These are phyloP conservation scores for Beauveria sp. DNA, from an alignment of 2,329 filamentous ascomycete genomes.

Conservation along the genomic window DNA sequence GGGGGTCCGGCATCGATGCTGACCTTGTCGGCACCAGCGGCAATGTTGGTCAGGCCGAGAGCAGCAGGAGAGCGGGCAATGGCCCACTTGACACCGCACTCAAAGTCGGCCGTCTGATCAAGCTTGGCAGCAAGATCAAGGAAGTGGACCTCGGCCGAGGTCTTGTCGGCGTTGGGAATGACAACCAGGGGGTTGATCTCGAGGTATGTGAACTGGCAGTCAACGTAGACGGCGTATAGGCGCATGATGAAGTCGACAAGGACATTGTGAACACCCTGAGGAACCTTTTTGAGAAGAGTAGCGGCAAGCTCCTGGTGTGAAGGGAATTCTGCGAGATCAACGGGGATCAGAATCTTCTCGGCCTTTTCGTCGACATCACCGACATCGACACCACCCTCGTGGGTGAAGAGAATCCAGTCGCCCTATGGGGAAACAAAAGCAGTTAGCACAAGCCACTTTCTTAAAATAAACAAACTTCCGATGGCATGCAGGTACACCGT, in stretches of 20 bases:
- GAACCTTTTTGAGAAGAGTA: slow-evolving; percentile 83
- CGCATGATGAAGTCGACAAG: slow-evolving; percentile 98
- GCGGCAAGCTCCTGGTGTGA: slow-evolving; percentile 90
- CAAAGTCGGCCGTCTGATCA: slow-evolving; percentile 98
- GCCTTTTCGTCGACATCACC: slow-evolving; percentile 98
- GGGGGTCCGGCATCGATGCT: slow-evolving; percentile 93
- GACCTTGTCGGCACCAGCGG: slow-evolving; percentile 64
- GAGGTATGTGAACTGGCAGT: slow-evolving; percentile 99
- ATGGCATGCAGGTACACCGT: slow-evolving; percentile 8
- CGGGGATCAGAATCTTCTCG: slow-evolving; percentile 95
- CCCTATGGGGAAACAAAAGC: slow-evolving; percentile 51
- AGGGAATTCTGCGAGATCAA: slow-evolving; percentile 89
- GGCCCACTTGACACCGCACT: slow-evolving; percentile 98
- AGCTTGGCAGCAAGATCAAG: slow-evolving; percentile 97
- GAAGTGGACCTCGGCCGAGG: slow-evolving; percentile 93
- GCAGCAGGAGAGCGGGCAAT: slow-evolving; percentile 85
- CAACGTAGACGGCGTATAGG: slow-evolving; percentile 96
- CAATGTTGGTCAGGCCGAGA: slow-evolving; percentile 68
- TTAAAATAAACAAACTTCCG: not conserved
- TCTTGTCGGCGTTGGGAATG: slow-evolving; percentile 86
- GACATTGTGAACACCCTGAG: slow-evolving; percentile 92
- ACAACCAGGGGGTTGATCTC: slow-evolving; percentile 99
- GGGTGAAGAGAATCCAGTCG: slow-evolving; percentile 99
- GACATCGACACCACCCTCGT: slow-evolving; percentile 99
- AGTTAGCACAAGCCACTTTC: slow-evolving; percentile 22